Conservation (phyloP, 768 basidiomycete species). For the Phaeotremella fagi region DNA sequence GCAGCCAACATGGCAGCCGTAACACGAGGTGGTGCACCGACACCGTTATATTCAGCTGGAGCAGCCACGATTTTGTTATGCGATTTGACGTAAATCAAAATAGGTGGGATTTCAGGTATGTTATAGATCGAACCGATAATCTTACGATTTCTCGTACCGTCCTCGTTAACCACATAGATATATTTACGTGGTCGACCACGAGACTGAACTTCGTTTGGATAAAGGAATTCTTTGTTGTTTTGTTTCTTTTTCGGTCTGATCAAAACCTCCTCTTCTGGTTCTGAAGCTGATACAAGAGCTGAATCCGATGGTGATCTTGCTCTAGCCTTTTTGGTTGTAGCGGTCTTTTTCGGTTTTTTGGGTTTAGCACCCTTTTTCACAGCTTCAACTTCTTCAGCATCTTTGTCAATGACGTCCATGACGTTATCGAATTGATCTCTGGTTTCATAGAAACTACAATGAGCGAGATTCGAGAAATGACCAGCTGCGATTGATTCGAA, state of each 20-base stretch:
- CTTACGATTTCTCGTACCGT: conserved; percentile 42
- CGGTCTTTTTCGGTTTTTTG: no score
- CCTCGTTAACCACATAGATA: conserved; percentile 41
- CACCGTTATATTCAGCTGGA: conserved; percentile 27
- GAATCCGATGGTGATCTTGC: neutral
- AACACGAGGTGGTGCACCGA: conserved; percentile 22
- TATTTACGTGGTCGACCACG: conserved; percentile 45
- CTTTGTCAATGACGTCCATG: conserved; percentile 3
- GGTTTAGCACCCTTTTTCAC: no score
- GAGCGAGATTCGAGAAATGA: conserved; percentile 21
- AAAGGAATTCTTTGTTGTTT: neutral
- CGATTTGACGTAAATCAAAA: conserved; percentile 29
- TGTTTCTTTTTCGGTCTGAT: neutral
- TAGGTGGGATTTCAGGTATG: conserved; percentile 28
- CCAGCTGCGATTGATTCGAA: conserved; percentile 16
- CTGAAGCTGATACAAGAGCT: no score
- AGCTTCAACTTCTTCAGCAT: neutral
- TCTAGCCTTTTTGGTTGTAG: no score
- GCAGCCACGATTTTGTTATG: conserved; percentile 29
- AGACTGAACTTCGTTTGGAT: conserved; percentile 15
- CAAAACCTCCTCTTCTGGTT: no score
- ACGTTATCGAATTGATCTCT: neutral
- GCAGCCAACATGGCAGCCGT: conserved; percentile 14
- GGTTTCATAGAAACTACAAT: conserved; percentile 15
- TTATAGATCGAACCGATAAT: conserved; percentile 27